These are phyloP conservation scores for Saturnispora diversa DNA, from an alignment of 805 yeast species.

Conservation along the genomic window DNA sequence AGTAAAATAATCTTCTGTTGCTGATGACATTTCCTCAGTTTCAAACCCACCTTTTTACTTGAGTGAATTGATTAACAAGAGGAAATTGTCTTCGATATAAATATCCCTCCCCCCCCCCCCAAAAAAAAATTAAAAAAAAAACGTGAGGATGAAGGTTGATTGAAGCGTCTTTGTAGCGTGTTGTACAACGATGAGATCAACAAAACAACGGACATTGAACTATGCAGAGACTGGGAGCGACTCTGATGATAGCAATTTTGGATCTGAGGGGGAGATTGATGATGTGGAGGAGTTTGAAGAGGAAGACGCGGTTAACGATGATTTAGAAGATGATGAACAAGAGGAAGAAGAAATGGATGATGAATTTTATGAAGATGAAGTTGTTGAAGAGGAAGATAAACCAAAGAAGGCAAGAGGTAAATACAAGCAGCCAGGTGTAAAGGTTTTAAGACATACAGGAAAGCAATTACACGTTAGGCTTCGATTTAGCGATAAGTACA, in stretches of 20 bases:
- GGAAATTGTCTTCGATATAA: background rate
- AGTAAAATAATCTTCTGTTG: slow-evolving; percentile 8
- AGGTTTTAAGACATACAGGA: slow-evolving; percentile 3
- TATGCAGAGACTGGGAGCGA: slow-evolving; percentile 6
- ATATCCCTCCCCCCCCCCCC: too few species aligned
- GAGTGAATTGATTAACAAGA: background rate
- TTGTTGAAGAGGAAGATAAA: slow-evolving; percentile 7
- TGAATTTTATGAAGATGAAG: slow-evolving; percentile 2
- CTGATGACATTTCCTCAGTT: slow-evolving; percentile 2
- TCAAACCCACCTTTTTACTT: background rate
- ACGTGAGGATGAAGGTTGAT: too few species aligned
- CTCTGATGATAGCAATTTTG: slow-evolving; percentile 12
- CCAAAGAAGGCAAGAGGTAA: slow-evolving; percentile 17
- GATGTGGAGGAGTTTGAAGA: slow-evolving; percentile 15
- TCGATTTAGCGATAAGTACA: slow-evolving; percentile 8
- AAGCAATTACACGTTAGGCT: slow-evolving; percentile 1
- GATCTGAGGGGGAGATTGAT: slow-evolving; percentile 12
- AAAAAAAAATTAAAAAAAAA: background rate
- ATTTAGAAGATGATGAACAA: slow-evolving; percentile 10
- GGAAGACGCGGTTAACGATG: slow-evolving; percentile 11
- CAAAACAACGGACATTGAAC: background rate
- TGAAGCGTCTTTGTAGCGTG: background rate
- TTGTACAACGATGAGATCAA: background rate
- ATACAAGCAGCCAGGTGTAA: slow-evolving; percentile 17
- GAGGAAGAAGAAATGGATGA: slow-evolving; percentile 16